phyloP scores from a whole-genome alignment of 176 grass and related monocot genomes.

The Oryza glumipatula region DNA sequence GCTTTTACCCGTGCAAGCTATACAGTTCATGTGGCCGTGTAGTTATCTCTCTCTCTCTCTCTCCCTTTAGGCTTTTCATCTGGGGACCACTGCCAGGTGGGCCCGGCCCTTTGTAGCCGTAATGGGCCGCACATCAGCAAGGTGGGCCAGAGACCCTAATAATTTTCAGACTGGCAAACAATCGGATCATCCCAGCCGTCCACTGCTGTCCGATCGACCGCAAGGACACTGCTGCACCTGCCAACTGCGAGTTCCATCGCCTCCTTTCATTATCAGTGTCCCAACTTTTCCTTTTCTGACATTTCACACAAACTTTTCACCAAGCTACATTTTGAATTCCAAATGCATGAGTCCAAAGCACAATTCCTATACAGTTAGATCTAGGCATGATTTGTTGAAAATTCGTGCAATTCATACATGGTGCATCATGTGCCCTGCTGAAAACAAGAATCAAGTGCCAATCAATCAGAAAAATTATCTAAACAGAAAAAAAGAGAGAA shows the following conservation, averaged over 20 bases:
- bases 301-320: not conserved
- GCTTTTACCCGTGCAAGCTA: slow-evolving; percentile 28
- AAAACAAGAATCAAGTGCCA: not conserved
- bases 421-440: not conserved
- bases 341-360: not conserved
- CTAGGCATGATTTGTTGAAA: not conserved
- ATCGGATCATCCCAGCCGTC: slow-evolving; percentile 30
- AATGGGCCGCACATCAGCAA: slow-evolving; percentile 41
- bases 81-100: slow-evolving; percentile 24
- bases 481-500: not conserved
- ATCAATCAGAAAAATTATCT: not conserved
- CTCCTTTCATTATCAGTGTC: not conserved
- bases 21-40: slow-evolving; percentile 6
- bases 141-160: slow-evolving; percentile 2
- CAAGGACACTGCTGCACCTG: not conserved
- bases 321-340: not conserved
- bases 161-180: slow-evolving; percentile 13
- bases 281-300: not conserved
- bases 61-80: slow-evolving; percentile 28
- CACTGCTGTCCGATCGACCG: slow-evolving; percentile 1
- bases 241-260: not conserved
- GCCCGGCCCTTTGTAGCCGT: slow-evolving; percentile 16
- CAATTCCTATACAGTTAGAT: not conserved
- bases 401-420: not conserved
- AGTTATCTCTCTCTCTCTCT: too few species aligned